Evolutionary conservation across 2,329 filamentous ascomycete genomes (phyloP).

Genomic region (Fusarium coicis): DNA sequence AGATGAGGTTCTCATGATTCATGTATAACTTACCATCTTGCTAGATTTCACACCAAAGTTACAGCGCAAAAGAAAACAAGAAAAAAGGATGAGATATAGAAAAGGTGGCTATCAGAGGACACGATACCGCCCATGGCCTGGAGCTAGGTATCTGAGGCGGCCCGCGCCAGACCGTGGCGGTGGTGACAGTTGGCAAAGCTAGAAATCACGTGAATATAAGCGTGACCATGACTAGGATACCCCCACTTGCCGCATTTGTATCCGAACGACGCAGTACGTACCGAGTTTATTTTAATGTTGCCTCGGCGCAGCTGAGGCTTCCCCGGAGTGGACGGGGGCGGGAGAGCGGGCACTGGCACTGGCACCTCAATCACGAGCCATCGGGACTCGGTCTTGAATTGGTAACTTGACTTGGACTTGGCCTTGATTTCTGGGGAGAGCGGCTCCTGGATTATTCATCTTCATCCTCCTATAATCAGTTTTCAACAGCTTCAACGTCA

Average conservation of each 20-base stretch:
- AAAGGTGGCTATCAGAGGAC: slow-evolving; percentile 43
- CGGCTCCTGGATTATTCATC: slow-evolving; percentile 31
- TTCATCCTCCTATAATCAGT: not conserved
- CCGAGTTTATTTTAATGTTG: slow-evolving; percentile 10
- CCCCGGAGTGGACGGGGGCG: slow-evolving; percentile 33
- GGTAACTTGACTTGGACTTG: not conserved
- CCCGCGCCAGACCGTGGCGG: slow-evolving; percentile 34
- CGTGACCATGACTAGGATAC: slow-evolving; percentile 20
- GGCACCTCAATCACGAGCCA: slow-evolving; percentile 39
- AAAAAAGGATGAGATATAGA: slow-evolving; percentile 25
- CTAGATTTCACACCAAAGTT: slow-evolving; percentile 21
- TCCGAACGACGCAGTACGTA: slow-evolving; percentile 31
- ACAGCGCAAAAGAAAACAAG: slow-evolving; percentile 26
- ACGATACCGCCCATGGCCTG: slow-evolving; percentile 44
- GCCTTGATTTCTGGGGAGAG: slow-evolving; percentile 14
- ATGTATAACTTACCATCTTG: slow-evolving; percentile 41
- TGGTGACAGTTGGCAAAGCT: slow-evolving; percentile 45
- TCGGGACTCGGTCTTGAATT: slow-evolving; percentile 10
- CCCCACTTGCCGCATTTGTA: slow-evolving; percentile 42
- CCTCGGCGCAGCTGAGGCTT: slow-evolving; percentile 37
- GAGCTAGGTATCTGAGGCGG: slow-evolving; percentile 42
- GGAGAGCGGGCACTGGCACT: slow-evolving; percentile 15
- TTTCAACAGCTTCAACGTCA: not conserved
- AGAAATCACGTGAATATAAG: slow-evolving; percentile 33
- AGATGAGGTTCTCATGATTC: not conserved